A percentile compares a stretch with the other conserved stretches of the same genome.
Evolutionary conservation across 2,329 filamentous ascomycete genomes (phyloP).

Genomic region (Colletotrichum sojae): DNA sequence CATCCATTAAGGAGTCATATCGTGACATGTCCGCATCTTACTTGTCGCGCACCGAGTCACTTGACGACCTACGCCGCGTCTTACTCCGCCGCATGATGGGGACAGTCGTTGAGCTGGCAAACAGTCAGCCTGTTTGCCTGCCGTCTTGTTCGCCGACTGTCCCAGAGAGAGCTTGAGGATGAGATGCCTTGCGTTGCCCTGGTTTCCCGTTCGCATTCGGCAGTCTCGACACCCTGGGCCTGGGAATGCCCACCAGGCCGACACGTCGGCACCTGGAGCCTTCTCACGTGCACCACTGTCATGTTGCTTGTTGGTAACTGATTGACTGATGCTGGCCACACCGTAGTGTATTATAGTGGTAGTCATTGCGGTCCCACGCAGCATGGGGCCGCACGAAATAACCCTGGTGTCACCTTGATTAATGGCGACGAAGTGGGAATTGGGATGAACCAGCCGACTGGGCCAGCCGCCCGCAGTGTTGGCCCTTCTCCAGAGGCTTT

Average conservation of each 20-base stretch:
- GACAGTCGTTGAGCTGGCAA: slow-evolving; percentile 36
- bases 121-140: slow-evolving; percentile 34
- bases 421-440: slow-evolving; percentile 32
- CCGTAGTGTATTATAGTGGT: too few species aligned
- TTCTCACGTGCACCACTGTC: slow-evolving; percentile 23
- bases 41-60: slow-evolving; percentile 36
- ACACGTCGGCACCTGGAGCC: slow-evolving; percentile 21
- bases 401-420: slow-evolving; percentile 39
- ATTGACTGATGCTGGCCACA: slow-evolving; percentile 22
- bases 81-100: slow-evolving; percentile 37
- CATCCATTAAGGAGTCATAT: slow-evolving; percentile 34
- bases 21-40: slow-evolving; percentile 41
- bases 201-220: slow-evolving; percentile 20
- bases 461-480: slow-evolving; percentile 29
- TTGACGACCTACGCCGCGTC: slow-evolving; percentile 29
- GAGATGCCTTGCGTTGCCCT: slow-evolving; percentile 21
- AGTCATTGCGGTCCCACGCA: slow-evolving; percentile 26
- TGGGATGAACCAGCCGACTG: slow-evolving; percentile 37
- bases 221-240: slow-evolving; percentile 14
- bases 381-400: slow-evolving; percentile 36
- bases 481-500: slow-evolving; percentile 33
- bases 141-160: slow-evolving; percentile 16
- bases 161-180: background rate
- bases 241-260: slow-evolving; percentile 18
- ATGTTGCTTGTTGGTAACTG: slow-evolving; percentile 21